Evolutionary conservation across 805 yeast species (phyloP).

Genomic region (Ogataea philodendri): DNA sequence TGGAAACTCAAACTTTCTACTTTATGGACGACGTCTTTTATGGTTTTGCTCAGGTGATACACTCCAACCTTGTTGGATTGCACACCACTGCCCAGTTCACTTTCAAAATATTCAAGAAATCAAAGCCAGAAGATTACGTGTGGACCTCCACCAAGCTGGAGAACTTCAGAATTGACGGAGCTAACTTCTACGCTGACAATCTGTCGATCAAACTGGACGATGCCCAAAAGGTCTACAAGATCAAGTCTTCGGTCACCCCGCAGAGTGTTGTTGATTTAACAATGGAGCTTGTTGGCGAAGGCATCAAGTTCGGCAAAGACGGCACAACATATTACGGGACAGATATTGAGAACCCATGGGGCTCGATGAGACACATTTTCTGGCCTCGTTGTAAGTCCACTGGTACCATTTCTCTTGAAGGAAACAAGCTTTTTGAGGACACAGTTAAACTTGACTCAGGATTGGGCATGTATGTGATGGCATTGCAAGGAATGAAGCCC

Average conservation of each 20-base stretch:
- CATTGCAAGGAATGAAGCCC: slow-evolving; percentile 98
- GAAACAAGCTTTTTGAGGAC: slow-evolving; percentile 22
- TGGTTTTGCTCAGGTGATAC: slow-evolving; percentile 94
- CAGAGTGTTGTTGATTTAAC: slow-evolving; percentile 70
- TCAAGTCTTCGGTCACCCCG: slow-evolving; percentile 63
- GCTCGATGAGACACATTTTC: slow-evolving; percentile 90
- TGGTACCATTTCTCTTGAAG: slow-evolving; percentile 59
- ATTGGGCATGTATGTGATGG: slow-evolving; percentile 85
- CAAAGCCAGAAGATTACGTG: slow-evolving; percentile 49
- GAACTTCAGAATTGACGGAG: slow-evolving; percentile 64
- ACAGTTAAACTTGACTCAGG: slow-evolving; percentile 37
- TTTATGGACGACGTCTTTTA: slow-evolving; percentile 62
- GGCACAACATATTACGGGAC: slow-evolving; percentile 88
- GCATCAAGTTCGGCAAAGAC: slow-evolving; percentile 86
- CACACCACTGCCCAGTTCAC: slow-evolving; percentile 93
- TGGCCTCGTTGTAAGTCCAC: slow-evolving; percentile 85
- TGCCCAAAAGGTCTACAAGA: slow-evolving; percentile 45
- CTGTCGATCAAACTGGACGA: slow-evolving; percentile 60
- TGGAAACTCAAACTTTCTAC: slow-evolving; percentile 93
- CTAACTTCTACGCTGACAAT: slow-evolving; percentile 76
- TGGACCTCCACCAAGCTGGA: slow-evolving; percentile 94
- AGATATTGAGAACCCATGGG: slow-evolving; percentile 87
- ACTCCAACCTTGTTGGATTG: slow-evolving; percentile 85
- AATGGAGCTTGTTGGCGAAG: slow-evolving; percentile 62
- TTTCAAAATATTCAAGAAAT: slow-evolving; percentile 67